Evolutionary conservation across 192 early-diverging fungal species (phyloP), one percentile per base, ranked within the genome.

Genomic region (Coemansia sp.): DNA sequence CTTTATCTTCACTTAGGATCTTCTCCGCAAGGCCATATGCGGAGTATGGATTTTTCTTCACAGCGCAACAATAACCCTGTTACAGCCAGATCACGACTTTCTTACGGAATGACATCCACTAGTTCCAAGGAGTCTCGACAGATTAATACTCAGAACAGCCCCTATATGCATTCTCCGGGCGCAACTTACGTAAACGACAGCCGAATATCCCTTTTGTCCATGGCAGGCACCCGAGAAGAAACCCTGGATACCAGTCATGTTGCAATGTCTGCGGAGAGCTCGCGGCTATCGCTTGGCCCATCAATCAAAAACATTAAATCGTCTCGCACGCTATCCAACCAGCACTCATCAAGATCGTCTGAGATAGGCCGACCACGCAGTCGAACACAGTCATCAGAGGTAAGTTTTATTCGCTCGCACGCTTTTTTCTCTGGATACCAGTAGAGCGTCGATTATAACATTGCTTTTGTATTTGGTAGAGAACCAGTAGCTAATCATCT

Each of bases 371-470:
- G 78, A 10, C 78, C 78, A 9, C 77, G 78, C 18, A 81, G 78
- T 38, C 68, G 73, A 2, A 81, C 78, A 24, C 78, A 81, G 27
- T 81, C 78, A 16, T 81, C 78, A 22, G 78, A 81, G 71, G 77
- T 74, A 71, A 68, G 74, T 34, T 7, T 12, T 26, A 21, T 28
- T 21, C 38, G 3, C 8, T 60, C 1, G 7, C 49, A 22, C 21
- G 7, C 49, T 1, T 14, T 16, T 53, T 5, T 51, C 58, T 54
- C 26, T 10, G 14, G 27, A 34, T n/a, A n/a, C 27, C 7, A 34
- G 14, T 6, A 26, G 26, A 54, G 53, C 8, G 8, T 4, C 26
- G 0, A 30, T 6, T 54, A n/a, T 52, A 22, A 19, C 38, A 44
- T 44, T 44, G 38, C 38, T 44, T 16, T 44, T 14, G 38, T 44